Percentiles rank a stretch among this genome's conserved stretches.
Evolutionary conservation across 2,329 filamentous ascomycete species (phyloP).

Genomic region (Rachicladosporium sp.): DNA sequence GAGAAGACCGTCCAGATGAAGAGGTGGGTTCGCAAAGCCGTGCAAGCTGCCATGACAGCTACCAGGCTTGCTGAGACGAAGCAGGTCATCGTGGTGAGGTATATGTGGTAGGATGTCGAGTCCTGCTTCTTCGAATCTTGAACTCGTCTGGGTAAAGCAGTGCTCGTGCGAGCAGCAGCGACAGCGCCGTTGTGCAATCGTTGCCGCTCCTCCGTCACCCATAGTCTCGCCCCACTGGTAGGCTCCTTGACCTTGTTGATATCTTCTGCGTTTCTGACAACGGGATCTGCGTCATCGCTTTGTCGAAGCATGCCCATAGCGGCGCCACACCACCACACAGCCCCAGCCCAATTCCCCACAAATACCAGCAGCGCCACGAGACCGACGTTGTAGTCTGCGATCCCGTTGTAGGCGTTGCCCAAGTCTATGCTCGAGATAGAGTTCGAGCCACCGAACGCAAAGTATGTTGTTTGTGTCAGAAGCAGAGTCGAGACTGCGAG

Average conservation of each 20-base stretch:
- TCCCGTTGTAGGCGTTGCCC: conserved; percentile 87
- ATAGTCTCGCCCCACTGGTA: conserved; percentile 5
- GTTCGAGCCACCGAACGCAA: conserved; percentile 80
- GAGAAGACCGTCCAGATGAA: conserved; percentile 99
- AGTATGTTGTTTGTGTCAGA: conserved; percentile 70
- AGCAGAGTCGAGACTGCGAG: conserved; percentile 73
- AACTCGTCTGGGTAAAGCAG: no score
- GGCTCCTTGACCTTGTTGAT: no score
- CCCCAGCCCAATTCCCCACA: conserved; percentile 77
- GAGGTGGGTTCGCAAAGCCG: conserved; percentile 68
- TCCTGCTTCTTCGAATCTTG: neutral
- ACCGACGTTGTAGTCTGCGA: conserved; percentile 64
- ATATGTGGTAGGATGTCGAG: conserved; percentile 15
- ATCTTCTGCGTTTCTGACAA: no score
- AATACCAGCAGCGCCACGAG: conserved; percentile 76
- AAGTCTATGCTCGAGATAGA: conserved; percentile 88
- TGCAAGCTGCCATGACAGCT: conserved; percentile 82
- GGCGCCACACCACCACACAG: conserved; percentile 72
- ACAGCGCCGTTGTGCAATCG: conserved; percentile 16
- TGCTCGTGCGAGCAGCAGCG: neutral
- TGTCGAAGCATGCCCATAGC: conserved; percentile 21
- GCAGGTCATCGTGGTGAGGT: conserved; percentile 55
- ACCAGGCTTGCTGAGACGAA: conserved; percentile 55
- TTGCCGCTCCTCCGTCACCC: conserved; percentile 20
- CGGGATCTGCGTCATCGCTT: no score